A percentile compares a stretch with the other conserved stretches of the same genome.
phyloP scores from a whole-genome alignment of 2,329 filamentous ascomycete genomes.

The Lasiodiplodia gonubiensis region DNA sequence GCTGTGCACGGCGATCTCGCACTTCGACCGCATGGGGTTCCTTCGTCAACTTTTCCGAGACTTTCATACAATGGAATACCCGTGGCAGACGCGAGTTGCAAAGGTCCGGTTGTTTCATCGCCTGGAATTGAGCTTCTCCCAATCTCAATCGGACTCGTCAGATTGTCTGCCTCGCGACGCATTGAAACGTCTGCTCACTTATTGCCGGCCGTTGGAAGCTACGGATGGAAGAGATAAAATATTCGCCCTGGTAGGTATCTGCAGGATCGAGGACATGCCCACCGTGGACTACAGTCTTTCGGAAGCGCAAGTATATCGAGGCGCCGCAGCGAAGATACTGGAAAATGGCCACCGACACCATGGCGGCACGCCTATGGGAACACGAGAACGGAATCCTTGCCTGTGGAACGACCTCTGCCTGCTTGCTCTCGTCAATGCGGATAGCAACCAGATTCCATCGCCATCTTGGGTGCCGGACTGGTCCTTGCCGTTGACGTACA shows the following conservation, averaged over 20 bases:
- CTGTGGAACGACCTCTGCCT: neutral
- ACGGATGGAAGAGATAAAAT: neutral
- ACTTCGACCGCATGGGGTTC: neutral
- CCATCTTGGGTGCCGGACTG: neutral
- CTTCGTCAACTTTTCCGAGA: neutral
- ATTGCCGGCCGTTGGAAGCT: neutral
- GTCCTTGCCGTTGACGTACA: neutral
- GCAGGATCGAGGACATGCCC: neutral
- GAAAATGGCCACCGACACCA: neutral
- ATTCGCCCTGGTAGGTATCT: neutral
- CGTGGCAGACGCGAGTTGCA: neutral
- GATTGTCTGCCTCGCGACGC: neutral
- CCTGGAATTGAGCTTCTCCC: neutral
- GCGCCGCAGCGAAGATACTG: neutral
- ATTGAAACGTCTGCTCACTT: neutral
- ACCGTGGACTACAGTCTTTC: neutral
- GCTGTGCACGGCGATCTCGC: neutral
- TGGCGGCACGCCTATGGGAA: no score
- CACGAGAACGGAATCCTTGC: neutral
- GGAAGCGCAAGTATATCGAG: neutral
- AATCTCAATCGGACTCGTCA: neutral
- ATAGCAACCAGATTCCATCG: fast-evolving
- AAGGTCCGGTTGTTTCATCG: neutral
- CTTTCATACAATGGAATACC: neutral
- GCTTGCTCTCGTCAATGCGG: neutral